A percentile compares a stretch with the other conserved stretches of the same genome.
Conservation (phyloP, 257 asterid genomes). For the Petrea volubilis region DNA sequence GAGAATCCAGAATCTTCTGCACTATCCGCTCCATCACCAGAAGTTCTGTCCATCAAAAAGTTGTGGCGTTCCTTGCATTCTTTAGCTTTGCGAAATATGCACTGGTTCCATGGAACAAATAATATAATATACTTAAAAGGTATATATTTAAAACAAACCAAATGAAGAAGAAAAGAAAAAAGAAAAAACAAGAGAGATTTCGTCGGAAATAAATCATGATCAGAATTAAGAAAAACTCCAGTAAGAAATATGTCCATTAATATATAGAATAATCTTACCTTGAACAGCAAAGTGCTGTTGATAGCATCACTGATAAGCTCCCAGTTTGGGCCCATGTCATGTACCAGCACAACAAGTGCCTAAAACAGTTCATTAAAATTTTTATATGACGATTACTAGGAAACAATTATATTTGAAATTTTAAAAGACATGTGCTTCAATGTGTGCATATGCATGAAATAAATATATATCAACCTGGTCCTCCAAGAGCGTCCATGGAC, state of each 20-base stretch:
- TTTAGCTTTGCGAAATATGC: slow-evolving; percentile 82
- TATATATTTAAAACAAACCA: too few relatives aligned
- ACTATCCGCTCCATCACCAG: slow-evolving; percentile 94
- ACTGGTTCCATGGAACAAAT: slow-evolving; percentile 48
- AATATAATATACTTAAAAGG: too few relatives aligned
- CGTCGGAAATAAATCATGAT: neutral
- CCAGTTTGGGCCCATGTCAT: slow-evolving; percentile 98
- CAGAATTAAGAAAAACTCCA: neutral
- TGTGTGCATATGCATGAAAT: slow-evolving; percentile 15
- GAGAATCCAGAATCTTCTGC: slow-evolving; percentile 97
- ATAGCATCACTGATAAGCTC: slow-evolving; percentile 96
- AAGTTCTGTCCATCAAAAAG: slow-evolving; percentile 63
- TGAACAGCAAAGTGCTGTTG: slow-evolving; percentile 82
- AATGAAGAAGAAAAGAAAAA: neutral
- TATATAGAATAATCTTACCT: slow-evolving; percentile 51
- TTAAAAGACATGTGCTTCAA: neutral
- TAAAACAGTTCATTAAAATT: slow-evolving; percentile 28
- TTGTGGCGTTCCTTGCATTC: slow-evolving; percentile 96
- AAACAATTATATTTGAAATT: slow-evolving; percentile 12
- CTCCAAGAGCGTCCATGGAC: slow-evolving; percentile 86
- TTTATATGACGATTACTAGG: neutral
- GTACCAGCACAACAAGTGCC: slow-evolving; percentile 97
- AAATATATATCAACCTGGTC: slow-evolving; percentile 65
- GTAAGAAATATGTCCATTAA: slow-evolving; percentile 7
- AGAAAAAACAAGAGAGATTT: neutral